These are phyloP conservation scores for Scytalidium sp. DNA, from an alignment of 2,329 filamentous ascomycete species.

Conservation along the genomic window DNA sequence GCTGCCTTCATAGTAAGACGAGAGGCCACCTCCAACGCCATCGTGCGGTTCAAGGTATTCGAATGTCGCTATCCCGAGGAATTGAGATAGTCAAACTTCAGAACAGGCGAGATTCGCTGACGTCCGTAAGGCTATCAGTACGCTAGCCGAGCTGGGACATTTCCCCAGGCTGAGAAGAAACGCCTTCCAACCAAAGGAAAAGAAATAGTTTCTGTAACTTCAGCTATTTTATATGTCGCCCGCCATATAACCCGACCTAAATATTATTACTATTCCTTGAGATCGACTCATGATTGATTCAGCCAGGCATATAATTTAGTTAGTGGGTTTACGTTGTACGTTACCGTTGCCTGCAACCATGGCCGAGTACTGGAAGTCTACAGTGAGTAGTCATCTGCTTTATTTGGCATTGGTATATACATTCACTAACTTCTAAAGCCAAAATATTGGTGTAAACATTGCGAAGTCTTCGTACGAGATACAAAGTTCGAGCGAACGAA, in stretches of 20 bases:
- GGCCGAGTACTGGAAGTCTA: slow-evolving; percentile 99
- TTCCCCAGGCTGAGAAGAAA: neutral
- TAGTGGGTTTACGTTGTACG: no score
- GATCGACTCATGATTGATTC: no score
- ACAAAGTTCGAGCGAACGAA: slow-evolving; percentile 86
- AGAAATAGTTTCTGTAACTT: neutral
- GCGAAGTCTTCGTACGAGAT: slow-evolving; percentile 85
- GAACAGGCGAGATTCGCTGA: neutral
- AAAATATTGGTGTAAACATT: slow-evolving; percentile 98
- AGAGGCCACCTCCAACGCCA: slow-evolving; percentile 20
- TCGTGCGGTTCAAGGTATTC: slow-evolving; percentile 1
- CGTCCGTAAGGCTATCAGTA: neutral
- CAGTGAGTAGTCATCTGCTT: slow-evolving; percentile 42
- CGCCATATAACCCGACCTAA: no score
- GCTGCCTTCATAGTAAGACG: slow-evolving; percentile 18
- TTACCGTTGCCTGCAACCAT: slow-evolving; percentile 43
- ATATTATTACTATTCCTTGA: no score
- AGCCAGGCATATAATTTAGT: no score
- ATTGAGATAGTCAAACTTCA: neutral
- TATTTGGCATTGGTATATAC: neutral
- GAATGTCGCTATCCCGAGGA: neutral
- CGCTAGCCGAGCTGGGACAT: neutral
- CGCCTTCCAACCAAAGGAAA: neutral
- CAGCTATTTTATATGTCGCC: neutral
- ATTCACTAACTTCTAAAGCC: slow-evolving; percentile 52